Base-by-base conservation (phyloP, 1,284 basidiomycete genomes). In the Trichosporon sp. region DNA sequence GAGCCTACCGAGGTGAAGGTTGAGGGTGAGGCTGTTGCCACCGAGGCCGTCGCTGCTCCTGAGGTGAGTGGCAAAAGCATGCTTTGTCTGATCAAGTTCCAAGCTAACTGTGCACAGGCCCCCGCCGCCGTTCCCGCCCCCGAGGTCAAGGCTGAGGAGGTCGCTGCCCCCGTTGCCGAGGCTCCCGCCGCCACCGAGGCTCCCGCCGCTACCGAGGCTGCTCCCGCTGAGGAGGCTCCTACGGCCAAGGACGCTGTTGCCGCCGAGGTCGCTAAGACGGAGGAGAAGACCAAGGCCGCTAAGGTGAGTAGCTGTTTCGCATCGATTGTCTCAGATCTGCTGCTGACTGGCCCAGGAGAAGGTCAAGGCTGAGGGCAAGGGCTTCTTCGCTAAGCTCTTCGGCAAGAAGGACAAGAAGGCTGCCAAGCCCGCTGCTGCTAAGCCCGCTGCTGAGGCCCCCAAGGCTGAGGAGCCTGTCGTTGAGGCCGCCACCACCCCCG, bases 141-240 rank as follows among this genome's bases (percentile, higher is more conserved):
- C 32, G 70, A 71, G 11, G 70, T 70, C 40, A 76, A 77, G 69
- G 54, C 77, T 35, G 78, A 77, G 68, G 75, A 72, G 66, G 76
- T 78, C 46, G 77, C 79, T 59, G 78, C 77, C 54, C 78, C 76
- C 35, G 75, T 68, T 26, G 77, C 78, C 56, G 70, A 70, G 69
- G 66, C 64, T 46, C 40, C 65, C 16, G 59, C 51, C 21, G 65
- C 68, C 37, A 40, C 65, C 61, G 43, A 51, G 26, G 65, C 59
- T 37, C 68, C 46, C n/a, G 26, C 67, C 51, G 74, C 26, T 26
- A 26, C 77, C 63, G 67, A 59, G 51, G 26, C 26, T 26, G 26
- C 26, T 26, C 26, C 26, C 26, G 26, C 26, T 26, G 76, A 78
- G 61, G 75, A 71, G 51, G 65, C 65, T 5, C 32, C 73, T 8